Evolutionary conservation across 331 rosid species (phyloP), one percentile per base, ranked within the genome.

Genomic region (Quercus phellos): DNA sequence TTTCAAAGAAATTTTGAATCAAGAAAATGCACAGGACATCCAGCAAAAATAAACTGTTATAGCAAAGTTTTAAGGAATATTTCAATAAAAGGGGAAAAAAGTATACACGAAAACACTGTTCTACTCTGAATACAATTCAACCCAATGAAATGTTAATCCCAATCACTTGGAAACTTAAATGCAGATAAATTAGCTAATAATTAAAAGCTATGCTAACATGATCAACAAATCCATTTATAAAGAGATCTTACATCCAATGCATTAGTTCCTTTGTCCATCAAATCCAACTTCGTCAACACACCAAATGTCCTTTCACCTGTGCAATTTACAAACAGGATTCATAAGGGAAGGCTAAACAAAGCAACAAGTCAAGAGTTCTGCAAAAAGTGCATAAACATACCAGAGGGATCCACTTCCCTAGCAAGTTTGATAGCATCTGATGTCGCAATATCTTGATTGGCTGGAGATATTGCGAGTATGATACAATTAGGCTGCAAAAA

Each of bases 261-360:
- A 79, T 94, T 90, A 54, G 99, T 94, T 88, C 99, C 99, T 84
- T 92, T 94, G 87, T 94, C 99, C 98, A 94, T 94, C 88, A 94
- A 82, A 87, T 94, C 99, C 76, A 94, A 87, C 87, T 94, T 94
- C 53, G 99, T 94, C 91, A 94, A 72, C 79, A 94, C 99, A 53
- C 99, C 99, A 87, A 94, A 94, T 26, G 99, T 94, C 38, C 99
- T 78, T 27, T 94, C 97, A 77, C 98, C 99, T 94, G 75, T 38
- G 26, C 72, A 71, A 71, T 73, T 86, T 66, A 70, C 61, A 79
- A 81, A 29, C 29, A 35, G 60, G 61, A 70, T 72, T 14, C 70
- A 67, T 51, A 55, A 78, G 79, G 26, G 73, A 55, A 24, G 43
- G 71, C 21, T 55, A 69, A 80, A 56, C 32, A 68, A 56, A 70